Evolutionary conservation across 306 rosid genomes (phyloP), one percentile per base, ranked within the genome.

Genomic region (Quercus parvula): DNA sequence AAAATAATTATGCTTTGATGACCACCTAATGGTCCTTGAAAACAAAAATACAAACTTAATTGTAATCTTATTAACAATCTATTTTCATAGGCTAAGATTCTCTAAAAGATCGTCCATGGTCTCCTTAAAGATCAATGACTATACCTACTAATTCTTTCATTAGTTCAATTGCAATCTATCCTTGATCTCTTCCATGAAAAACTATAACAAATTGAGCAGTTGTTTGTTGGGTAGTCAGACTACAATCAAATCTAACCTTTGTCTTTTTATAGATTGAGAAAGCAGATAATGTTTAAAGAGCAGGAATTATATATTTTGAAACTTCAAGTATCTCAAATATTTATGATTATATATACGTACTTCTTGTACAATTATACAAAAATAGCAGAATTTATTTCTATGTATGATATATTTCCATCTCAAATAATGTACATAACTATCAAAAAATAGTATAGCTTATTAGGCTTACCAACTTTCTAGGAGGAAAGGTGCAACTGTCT

Each of bases 171-270:
- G 82, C 71, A 77, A 82, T 79, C 66, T 78, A 77, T 71, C 75
- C 76, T 78, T 49, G 73, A 78, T 74, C 71, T 78, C 68, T 55
- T 79, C 70, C 83, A 79, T 78, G 70, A 58, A 70, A 77, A 70
- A 19, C 51, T 81, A 27, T 75, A 49, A 73, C 81, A 76, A 80
- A 66, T 82, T 75, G 63, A 84, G 78, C 82, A 79, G 81, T 77
- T 68, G 25, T 71, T 30, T 86, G 94, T 69, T 79, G 77, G 82
- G 83, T 58, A 74, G 89, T 79, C 85, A 64, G 70, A 77, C 85
- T 74, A 77, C 92, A 88, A 41, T 63, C 69, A 69, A 88, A 90
- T 90, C 83, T 69, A 79, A 56, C 80, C 3, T 78, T 72, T 81
- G 76, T 74, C 76, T 70, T 86, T 78, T 77, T 51, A 70, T 75